Percentiles rank a stretch among this genome's conserved stretches.
Conservation (phyloP, 768 basidiomycete genomes). For the Sutorius australiensis region DNA sequence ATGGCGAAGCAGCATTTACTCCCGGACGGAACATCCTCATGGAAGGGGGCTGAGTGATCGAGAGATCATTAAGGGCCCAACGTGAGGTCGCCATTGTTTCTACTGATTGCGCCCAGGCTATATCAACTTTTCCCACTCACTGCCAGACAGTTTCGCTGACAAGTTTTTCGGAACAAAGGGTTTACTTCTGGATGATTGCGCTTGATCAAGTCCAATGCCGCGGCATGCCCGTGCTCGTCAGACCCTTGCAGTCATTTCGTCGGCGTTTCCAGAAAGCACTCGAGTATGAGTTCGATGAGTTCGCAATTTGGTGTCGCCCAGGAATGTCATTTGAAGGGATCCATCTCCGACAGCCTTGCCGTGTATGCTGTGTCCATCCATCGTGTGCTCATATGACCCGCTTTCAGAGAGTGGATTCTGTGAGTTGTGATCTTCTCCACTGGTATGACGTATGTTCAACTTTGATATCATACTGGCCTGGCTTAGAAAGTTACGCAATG, state of each 20-base stretch:
- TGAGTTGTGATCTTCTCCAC: conserved; percentile 3
- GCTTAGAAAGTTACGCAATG: conserved; percentile 76
- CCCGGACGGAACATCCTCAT: conserved; percentile 59
- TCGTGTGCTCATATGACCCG: conserved; percentile 54
- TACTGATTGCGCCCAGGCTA: conserved; percentile 76
- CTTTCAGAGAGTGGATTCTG: conserved; percentile 63
- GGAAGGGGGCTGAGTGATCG: conserved; percentile 72
- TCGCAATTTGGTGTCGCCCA: conserved; percentile 75
- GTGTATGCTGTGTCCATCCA: conserved; percentile 10
- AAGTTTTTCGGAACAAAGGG: conserved; percentile 48
- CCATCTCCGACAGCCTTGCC: conserved; percentile 11
- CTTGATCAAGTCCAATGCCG: conserved; percentile 35
- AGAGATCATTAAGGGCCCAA: conserved; percentile 75
- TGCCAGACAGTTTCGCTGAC: conserved; percentile 7
- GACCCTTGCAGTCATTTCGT: conserved; percentile 79
- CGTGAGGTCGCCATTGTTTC: conserved; percentile 66
- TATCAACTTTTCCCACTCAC: conserved; percentile 7
- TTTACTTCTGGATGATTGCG: conserved; percentile 81
- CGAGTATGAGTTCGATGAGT: conserved; percentile 81
- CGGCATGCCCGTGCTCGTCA: conserved; percentile 76
- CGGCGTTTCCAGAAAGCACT: conserved; percentile 81
- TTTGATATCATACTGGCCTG: conserved; percentile 63
- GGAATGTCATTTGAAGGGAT: conserved; percentile 72
- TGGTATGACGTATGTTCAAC: neutral
- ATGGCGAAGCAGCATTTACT: conserved; percentile 34